Percentiles rank a stretch among this genome's conserved stretches.
Evolutionary conservation across 352 stramenopile species (phyloP).

Genomic region (Poterioochromonas sp.): DNA sequence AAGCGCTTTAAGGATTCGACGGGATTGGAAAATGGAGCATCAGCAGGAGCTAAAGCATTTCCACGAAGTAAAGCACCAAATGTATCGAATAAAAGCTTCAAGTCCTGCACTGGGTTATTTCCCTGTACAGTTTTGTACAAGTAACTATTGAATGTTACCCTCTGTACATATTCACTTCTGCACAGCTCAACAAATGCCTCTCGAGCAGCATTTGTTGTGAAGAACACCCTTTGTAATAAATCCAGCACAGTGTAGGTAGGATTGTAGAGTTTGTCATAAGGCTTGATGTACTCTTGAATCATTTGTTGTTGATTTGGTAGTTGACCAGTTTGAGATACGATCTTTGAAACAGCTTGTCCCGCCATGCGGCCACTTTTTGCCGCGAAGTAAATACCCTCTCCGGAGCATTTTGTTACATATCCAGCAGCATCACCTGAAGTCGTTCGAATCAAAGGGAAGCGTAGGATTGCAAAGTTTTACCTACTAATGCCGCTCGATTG

Average conservation of each 20-base stretch:
- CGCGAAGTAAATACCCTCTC: constrained; percentile 77
- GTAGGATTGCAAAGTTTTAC: too few relatives aligned
- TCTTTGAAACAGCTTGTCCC: constrained; percentile 55
- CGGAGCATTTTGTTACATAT: constrained; percentile 82
- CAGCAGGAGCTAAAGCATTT: constrained; percentile 62
- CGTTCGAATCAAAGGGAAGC: too few relatives aligned
- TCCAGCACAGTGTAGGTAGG: constrained; percentile 73
- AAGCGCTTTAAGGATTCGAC: constrained; percentile 69
- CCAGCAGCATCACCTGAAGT: constrained; percentile 67
- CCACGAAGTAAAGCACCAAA: constrained; percentile 68
- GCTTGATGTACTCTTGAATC: constrained; percentile 65
- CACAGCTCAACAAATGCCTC: constrained; percentile 76
- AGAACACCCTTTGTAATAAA: constrained; percentile 75
- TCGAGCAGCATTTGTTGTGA: constrained; percentile 68
- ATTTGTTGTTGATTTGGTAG: constrained; percentile 66
- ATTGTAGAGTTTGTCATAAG: constrained; percentile 68
- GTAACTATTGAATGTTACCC: constrained; percentile 77
- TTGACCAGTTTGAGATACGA: constrained; percentile 31
- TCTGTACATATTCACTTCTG: constrained; percentile 72
- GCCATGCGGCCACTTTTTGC: constrained; percentile 74
- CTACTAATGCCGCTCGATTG: constrained; percentile 63
- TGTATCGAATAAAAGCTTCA: constrained; percentile 71
- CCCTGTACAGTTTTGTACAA: constrained; percentile 74
- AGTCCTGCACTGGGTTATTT: constrained; percentile 70
- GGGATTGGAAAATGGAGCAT: constrained; percentile 66